phyloP scores from a whole-genome alignment of 2,329 filamentous ascomycete species.

The Pyricularia pennisetigena region DNA sequence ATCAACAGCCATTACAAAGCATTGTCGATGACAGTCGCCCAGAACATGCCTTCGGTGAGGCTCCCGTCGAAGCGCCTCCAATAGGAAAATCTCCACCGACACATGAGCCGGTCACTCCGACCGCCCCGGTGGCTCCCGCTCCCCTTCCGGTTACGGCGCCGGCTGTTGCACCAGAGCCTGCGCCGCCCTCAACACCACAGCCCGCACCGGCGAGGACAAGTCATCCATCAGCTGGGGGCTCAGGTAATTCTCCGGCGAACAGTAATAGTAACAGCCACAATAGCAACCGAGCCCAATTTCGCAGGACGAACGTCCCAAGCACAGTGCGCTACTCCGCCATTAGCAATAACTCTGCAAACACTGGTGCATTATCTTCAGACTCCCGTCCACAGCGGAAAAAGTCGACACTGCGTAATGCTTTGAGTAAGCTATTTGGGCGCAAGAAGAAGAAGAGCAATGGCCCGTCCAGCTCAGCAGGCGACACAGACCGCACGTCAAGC shows the following conservation, averaged over 20 bases:
- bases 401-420: conserved; percentile 43
- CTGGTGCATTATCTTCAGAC: conserved; percentile 14
- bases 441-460: conserved; percentile 45
- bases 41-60: background rate
- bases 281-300: background rate
- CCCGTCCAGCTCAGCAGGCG: conserved; percentile 18
- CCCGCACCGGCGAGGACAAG: background rate
- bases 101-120: background rate
- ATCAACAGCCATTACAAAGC: background rate
- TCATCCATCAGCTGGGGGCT: conserved; percentile 8
- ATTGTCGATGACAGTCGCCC: background rate
- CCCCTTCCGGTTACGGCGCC: conserved; percentile 14
- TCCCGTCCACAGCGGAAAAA: conserved; percentile 40
- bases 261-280: conserved; percentile 9
- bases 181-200: conserved; percentile 2
- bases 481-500: conserved; percentile 17
- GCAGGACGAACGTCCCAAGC: conserved; percentile 26
- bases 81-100: background rate
- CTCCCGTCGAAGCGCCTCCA: background rate
- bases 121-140: background rate
- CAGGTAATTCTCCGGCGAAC: conserved; percentile 15
- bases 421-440: conserved; percentile 49
- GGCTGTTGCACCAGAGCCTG: conserved; percentile 13
- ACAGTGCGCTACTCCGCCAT: conserved; percentile 36
- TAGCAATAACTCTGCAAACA: conserved; percentile 27